phyloP scores from a whole-genome alignment of 129 eudicot species.

The Heracleum sosnowskyi region DNA sequence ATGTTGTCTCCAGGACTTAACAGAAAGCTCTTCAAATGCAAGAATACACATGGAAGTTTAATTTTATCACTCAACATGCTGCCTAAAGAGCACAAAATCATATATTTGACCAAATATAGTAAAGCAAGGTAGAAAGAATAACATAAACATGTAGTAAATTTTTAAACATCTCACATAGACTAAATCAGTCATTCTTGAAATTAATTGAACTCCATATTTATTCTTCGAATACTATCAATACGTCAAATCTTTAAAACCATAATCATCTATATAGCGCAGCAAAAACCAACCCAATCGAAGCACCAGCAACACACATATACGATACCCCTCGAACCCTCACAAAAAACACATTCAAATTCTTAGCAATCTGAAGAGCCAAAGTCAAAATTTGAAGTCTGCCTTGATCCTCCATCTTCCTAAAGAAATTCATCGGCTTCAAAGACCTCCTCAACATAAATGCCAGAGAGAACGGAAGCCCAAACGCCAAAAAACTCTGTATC shows the following conservation, averaged over 20 bases:
- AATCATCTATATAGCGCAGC: conserved; percentile 23
- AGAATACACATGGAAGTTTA: no score
- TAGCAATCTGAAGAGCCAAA: conserved; percentile 45
- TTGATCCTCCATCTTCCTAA: conserved; percentile 58
- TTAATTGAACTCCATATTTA: background rate
- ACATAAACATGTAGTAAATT: background rate
- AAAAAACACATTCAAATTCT: conserved; percentile 41
- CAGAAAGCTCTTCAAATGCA: no score
- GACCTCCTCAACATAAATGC: conserved; percentile 49
- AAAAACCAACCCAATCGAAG: conserved; percentile 25
- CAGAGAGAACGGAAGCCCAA: conserved; percentile 48
- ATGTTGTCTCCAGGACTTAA: no score
- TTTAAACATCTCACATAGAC: background rate
- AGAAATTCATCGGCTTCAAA: conserved; percentile 50
- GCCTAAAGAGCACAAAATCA: no score
- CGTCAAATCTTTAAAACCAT: background rate
- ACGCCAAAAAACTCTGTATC: conserved; percentile 31
- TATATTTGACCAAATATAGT: no score
- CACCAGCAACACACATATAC: conserved; percentile 41
- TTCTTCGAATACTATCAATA: background rate
- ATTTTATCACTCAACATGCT: no score
- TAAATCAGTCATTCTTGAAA: background rate
- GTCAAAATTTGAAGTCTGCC: conserved; percentile 58
- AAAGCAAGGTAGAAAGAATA: no score
- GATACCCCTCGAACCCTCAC: conserved; percentile 40